A percentile compares a stretch with the other conserved stretches of the same genome.
Conservation (phyloP, 768 basidiomycete species). For the Calocybe cyanea region DNA sequence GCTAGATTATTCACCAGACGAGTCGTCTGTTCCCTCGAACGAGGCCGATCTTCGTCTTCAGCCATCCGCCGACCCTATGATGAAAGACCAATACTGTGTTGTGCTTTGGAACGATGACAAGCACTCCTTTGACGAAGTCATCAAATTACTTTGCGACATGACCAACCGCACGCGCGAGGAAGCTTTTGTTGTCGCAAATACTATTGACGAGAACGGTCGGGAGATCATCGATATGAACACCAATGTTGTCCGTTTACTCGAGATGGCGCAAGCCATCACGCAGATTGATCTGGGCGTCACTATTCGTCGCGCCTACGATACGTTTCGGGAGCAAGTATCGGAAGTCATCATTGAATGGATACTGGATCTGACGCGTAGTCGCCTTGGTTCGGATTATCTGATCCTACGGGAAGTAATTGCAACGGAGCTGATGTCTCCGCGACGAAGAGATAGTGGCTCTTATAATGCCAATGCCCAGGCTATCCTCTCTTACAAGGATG, state of each 20-base stretch:
- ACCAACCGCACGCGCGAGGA: constrained; percentile 51
- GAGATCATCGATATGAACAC: constrained; percentile 78
- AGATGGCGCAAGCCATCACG: constrained; percentile 72
- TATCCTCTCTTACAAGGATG: constrained; percentile 35
- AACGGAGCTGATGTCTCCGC: constrained; percentile 59
- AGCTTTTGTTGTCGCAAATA: constrained; percentile 49
- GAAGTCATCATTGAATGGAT: constrained; percentile 86
- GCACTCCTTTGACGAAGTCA: constrained; percentile 88
- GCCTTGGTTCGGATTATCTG: constrained; percentile 63
- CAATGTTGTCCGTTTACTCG: constrained; percentile 52
- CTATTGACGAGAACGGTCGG: constrained; percentile 77
- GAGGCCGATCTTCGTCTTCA: constrained; percentile 72
- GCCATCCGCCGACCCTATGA: constrained; percentile 73
- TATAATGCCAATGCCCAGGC: constrained; percentile 36
- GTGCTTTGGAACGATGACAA: constrained; percentile 98
- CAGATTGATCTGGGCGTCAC: constrained; percentile 93
- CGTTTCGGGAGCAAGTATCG: constrained; percentile 82
- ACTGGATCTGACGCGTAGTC: constrained; percentile 70
- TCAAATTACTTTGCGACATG: constrained; percentile 62
- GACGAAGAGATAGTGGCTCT: constrained; percentile 48
- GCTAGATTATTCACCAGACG: constrained; percentile 78
- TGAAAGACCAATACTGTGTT: constrained; percentile 76
- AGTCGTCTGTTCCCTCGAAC: constrained; percentile 59
- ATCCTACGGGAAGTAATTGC: constrained; percentile 72
- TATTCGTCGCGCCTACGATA: constrained; percentile 81